Base-by-base conservation (phyloP, 129 eudicot genomes). In the Flaveria sonorensis region DNA sequence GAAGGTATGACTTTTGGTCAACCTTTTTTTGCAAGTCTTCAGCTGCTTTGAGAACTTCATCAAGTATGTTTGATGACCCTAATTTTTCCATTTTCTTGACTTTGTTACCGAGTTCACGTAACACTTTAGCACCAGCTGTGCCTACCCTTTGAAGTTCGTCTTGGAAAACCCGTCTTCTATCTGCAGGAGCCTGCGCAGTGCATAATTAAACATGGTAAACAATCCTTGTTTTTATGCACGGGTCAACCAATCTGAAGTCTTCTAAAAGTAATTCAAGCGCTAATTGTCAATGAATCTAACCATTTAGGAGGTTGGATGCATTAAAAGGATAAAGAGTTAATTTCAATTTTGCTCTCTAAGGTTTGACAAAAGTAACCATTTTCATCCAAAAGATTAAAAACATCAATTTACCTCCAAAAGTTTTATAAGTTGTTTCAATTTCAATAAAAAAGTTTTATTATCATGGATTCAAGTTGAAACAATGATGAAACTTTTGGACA, bases 161-260 rank as follows among this genome's bases (percentile, higher is more conserved):
- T 24, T 79, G 77, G 56, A 93, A 93, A 64, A 89, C 89, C 30
- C 30, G 90, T 77, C 98, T 83, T 82, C 90, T 79, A 23, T 90
- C 98, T 7, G 92, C 88, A 18, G 98, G 98, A 59, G 98, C 98
- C 97, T 93, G 66, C 52, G 70, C 3, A 63, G 42, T 45, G 21
- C 70, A 79, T 45, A 68, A 55, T n/a, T n/a, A n/a, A 43, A 24
- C 9, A 57, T 28, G 12, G 59, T 65, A 47, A 63, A 6, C 47
- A 23, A 63, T 64, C 45, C 3, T 18, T 12, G 46, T 21, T 59
- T 67, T 26, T 46, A 43, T 47, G 21, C 12, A 1, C 10, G 7
- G 0, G 36, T 30, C 6, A 30, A 30, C 36, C 6, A 30, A 6
- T 36, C 1, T 36, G 40, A 68, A 68, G 36, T 9, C 53, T 19